phyloP scores from a whole-genome alignment of 208 protist genomes.

The Naegleria lovaniensis region DNA sequence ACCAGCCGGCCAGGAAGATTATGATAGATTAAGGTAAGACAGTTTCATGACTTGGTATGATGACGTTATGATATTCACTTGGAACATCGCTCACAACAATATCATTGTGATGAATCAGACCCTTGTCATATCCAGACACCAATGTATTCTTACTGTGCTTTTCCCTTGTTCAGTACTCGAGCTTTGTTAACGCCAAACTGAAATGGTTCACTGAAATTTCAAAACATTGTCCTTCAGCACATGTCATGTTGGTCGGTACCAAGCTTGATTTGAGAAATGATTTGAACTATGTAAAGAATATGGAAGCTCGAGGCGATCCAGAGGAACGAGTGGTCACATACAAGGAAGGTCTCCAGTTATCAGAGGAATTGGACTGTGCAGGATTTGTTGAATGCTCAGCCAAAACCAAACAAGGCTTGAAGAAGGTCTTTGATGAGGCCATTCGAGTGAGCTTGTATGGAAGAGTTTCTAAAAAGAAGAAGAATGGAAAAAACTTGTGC shows the following conservation, averaged over 20 bases:
- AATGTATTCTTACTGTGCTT: constrained; percentile 73
- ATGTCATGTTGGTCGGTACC: constrained; percentile 76
- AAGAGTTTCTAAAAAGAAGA: background rate
- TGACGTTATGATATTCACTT: too few relatives aligned
- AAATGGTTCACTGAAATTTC: constrained; percentile 63
- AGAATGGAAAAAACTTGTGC: background rate
- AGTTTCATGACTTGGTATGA: too few relatives aligned
- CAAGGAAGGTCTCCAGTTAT: constrained; percentile 54
- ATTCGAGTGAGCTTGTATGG: constrained; percentile 44
- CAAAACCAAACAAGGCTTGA: constrained; percentile 66
- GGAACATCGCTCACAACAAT: too few relatives aligned
- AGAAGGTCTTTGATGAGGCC: constrained; percentile 66
- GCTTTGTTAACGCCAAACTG: constrained; percentile 58
- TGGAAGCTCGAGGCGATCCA: constrained; percentile 55
- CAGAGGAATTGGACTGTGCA: constrained; percentile 60
- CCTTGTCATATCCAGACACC: constrained; percentile 62
- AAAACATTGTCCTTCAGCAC: constrained; percentile 56
- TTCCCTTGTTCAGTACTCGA: constrained; percentile 51
- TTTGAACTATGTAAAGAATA: constrained; percentile 44
- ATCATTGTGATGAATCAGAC: too few relatives aligned
- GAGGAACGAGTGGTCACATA: constrained; percentile 42
- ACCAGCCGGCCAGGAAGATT: constrained; percentile 73
- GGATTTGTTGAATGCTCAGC: constrained; percentile 83
- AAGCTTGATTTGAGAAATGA: constrained; percentile 69
- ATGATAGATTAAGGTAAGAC: constrained; percentile 46